Percentiles rank a stretch among this genome's conserved stretches.
Evolutionary conservation across 108 stramenopile species (phyloP).

Genomic region (Fragilaria radians): DNA sequence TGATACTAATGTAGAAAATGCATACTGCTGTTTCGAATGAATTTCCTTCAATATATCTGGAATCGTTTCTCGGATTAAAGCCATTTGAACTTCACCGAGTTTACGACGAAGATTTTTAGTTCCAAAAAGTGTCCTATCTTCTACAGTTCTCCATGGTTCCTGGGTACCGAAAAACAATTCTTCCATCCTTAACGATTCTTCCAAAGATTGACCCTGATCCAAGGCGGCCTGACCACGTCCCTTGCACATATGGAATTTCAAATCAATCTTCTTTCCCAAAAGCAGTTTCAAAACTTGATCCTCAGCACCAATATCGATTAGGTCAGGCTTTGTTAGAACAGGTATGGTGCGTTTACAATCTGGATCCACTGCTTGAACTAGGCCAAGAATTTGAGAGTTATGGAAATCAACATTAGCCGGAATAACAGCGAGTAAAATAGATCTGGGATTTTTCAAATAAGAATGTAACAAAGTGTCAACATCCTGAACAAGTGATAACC

Average conservation of each 20-base stretch:
- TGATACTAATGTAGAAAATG: slow-evolving; percentile 3
- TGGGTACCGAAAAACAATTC: slow-evolving; percentile 35
- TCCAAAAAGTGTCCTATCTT: slow-evolving; percentile 38
- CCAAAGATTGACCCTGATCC: slow-evolving; percentile 29
- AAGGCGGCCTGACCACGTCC: slow-evolving; percentile 57
- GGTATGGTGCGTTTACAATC: slow-evolving; percentile 68
- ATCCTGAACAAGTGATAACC: slow-evolving; percentile 34
- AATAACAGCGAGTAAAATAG: slow-evolving; percentile 72
- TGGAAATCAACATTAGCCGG: slow-evolving; percentile 84
- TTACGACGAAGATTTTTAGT: slow-evolving; percentile 38
- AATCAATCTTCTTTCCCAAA: slow-evolving; percentile 27
- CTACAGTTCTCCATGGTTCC: slow-evolving; percentile 45
- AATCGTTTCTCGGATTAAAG: slow-evolving; percentile 36
- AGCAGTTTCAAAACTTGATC: slow-evolving; percentile 37
- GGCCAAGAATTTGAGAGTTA: slow-evolving; percentile 68
- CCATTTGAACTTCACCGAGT: slow-evolving; percentile 38
- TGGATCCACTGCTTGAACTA: slow-evolving; percentile 55
- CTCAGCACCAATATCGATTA: slow-evolving; percentile 67
- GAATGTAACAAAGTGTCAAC: slow-evolving; percentile 62
- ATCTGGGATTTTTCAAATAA: slow-evolving; percentile 59
- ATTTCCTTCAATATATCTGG: slow-evolving; percentile 35
- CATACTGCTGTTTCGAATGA: slow-evolving; percentile 16
- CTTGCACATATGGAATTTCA: slow-evolving; percentile 61
- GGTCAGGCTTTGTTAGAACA: slow-evolving; percentile 87
- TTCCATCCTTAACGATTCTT: slow-evolving; percentile 36